Percentiles rank a stretch among this genome's conserved stretches.
Evolutionary conservation across 2,329 filamentous ascomycete genomes (phyloP).

Genomic region (Orbilia oligospora): DNA sequence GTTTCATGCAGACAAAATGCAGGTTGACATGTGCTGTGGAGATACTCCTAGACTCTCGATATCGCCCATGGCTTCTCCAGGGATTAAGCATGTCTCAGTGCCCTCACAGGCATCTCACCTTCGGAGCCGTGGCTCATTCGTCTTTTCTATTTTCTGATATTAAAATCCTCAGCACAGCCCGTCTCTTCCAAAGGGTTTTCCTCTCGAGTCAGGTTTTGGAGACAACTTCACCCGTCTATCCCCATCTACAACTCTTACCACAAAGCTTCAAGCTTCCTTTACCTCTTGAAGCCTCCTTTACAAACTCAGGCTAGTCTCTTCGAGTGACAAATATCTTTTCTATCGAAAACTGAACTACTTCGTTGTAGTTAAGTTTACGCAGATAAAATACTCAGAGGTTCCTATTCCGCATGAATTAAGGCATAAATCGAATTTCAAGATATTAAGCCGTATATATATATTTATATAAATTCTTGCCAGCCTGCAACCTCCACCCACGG

Average conservation of each 20-base stretch:
- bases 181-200: constrained; percentile 35
- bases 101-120: constrained; percentile 56
- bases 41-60: constrained; percentile 34
- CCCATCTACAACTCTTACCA: constrained; percentile 47
- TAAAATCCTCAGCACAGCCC: constrained; percentile 57
- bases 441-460: constrained; percentile 37
- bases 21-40: constrained; percentile 50
- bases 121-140: constrained; percentile 60
- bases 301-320: constrained; percentile 55
- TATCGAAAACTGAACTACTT: constrained; percentile 56
- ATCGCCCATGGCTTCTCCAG: constrained; percentile 48
- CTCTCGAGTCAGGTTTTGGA: constrained; percentile 59
- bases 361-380: constrained; percentile 46
- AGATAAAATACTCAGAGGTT: constrained; percentile 36
- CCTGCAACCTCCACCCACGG: constrained; percentile 8
- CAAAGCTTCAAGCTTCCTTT: constrained; percentile 39
- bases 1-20: constrained; percentile 24
- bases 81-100: constrained; percentile 59
- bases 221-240: constrained; percentile 52
- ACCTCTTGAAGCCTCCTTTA: constrained; percentile 15
- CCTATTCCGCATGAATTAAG: constrained; percentile 42
- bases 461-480: constrained; percentile 21
- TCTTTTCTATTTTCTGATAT: constrained; percentile 59
- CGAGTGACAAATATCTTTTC: constrained; percentile 36
- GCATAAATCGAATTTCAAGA: constrained; percentile 36